A percentile compares a stretch with the other conserved stretches of the same genome.
Evolutionary conservation across 768 basidiomycete genomes (phyloP).

Genomic region (Hydnum rufescens): DNA sequence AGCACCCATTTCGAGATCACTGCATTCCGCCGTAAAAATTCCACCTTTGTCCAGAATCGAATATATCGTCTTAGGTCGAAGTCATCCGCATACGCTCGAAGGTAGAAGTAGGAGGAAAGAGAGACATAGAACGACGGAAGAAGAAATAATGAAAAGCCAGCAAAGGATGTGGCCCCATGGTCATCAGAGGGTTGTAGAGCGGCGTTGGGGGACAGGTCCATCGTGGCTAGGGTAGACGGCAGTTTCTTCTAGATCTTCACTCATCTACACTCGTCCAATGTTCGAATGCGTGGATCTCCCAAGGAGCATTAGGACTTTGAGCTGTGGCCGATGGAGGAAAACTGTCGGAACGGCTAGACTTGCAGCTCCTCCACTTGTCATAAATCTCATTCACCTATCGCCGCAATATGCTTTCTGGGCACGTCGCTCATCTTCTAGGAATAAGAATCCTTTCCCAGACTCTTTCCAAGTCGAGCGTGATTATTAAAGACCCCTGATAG

Average conservation of each 20-base stretch:
- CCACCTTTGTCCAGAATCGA: slow-evolving; percentile 38
- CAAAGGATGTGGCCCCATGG: slow-evolving; percentile 58
- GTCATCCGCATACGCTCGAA: slow-evolving; percentile 40
- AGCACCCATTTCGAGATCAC: slow-evolving; percentile 3
- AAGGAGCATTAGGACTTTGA: slow-evolving; percentile 27
- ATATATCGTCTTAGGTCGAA: slow-evolving; percentile 46
- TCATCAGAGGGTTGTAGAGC: slow-evolving; percentile 61
- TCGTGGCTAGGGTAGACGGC: not conserved
- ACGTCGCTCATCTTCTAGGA: too few relatives aligned
- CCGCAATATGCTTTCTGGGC: too few relatives aligned
- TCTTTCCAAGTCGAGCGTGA: too few relatives aligned
- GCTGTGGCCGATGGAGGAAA: slow-evolving; percentile 37
- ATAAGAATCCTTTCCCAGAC: too few relatives aligned
- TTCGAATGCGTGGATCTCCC: slow-evolving; percentile 48
- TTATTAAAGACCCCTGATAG: too few relatives aligned
- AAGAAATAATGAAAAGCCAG: slow-evolving; percentile 47
- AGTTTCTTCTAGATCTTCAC: not conserved
- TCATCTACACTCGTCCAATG: slow-evolving; percentile 54
- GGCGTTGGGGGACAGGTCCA: slow-evolving; percentile 37
- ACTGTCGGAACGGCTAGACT: slow-evolving; percentile 54
- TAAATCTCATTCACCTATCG: too few relatives aligned
- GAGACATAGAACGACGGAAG: slow-evolving; percentile 51
- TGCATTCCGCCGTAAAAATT: slow-evolving; percentile 11
- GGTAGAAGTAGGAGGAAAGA: slow-evolving; percentile 55
- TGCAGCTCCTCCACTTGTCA: slow-evolving; percentile 54